Evolutionary conservation across 148 eudicot genomes (phyloP).

Genomic region (Heliosperma pusillum): DNA sequence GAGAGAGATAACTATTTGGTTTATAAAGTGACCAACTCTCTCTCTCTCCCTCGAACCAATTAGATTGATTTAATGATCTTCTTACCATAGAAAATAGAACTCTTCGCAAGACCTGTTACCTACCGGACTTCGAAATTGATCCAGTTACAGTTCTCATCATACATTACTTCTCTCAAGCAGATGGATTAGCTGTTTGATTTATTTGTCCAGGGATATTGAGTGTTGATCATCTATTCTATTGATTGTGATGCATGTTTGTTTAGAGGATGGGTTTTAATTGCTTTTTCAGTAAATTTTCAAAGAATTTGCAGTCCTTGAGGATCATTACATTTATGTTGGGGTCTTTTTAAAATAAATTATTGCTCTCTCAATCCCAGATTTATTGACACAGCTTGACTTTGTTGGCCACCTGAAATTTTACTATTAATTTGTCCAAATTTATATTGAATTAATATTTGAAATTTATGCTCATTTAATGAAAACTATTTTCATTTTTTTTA

Average conservation of each 20-base stretch:
- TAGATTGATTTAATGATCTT: background rate
- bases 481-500: too few relatives aligned
- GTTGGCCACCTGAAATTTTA: background rate
- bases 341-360: background rate
- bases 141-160: background rate
- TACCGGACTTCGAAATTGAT: background rate
- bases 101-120: background rate
- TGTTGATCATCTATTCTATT: background rate
- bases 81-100: background rate
- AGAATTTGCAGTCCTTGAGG: background rate
- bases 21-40: background rate
- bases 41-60: background rate
- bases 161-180: background rate
- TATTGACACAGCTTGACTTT: background rate
- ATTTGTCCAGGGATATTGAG: background rate
- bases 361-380: background rate
- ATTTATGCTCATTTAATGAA: too few relatives aligned
- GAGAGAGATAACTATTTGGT: background rate
- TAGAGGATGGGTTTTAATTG: background rate
- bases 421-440: background rate
- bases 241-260: background rate
- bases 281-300: background rate
- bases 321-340: background rate
- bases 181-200: background rate
- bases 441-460: background rate